These are phyloP conservation scores for Botrytis medusae DNA, from an alignment of 2,329 filamentous ascomycete species.

Conservation along the genomic window DNA sequence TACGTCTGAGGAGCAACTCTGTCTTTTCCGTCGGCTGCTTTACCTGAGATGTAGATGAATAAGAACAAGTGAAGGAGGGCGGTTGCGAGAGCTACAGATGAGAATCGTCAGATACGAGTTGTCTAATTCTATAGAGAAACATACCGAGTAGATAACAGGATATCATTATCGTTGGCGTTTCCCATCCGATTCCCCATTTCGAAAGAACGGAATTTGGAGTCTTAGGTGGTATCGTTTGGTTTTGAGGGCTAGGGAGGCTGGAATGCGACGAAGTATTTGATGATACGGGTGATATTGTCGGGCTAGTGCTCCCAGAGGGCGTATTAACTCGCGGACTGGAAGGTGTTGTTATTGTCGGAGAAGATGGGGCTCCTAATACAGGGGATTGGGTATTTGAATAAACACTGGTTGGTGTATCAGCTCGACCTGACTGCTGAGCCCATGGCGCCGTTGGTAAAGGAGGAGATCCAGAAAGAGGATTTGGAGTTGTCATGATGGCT, in stretches of 20 bases:
- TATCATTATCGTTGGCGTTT: conserved; percentile 30
- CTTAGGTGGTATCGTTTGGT: background rate
- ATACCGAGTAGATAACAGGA: conserved; percentile 24
- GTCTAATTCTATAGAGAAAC: background rate
- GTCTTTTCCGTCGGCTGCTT: conserved; percentile 29
- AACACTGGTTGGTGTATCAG: background rate
- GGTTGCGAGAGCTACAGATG: conserved; percentile 28
- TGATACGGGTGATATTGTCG: conserved; percentile 5
- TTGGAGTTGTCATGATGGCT: background rate
- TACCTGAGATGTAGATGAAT: conserved; percentile 31
- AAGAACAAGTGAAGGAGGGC: conserved; percentile 26
- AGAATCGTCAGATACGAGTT: background rate
- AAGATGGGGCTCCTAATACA: background rate
- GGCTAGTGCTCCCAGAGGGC: conserved; percentile 1
- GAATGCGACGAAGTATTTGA: background rate
- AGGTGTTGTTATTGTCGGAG: background rate
- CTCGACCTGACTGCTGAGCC: conserved; percentile 1
- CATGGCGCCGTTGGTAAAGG: background rate
- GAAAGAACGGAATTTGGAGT: conserved; percentile 26
- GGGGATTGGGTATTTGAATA: background rate
- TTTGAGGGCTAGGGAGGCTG: background rate
- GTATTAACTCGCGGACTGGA: background rate
- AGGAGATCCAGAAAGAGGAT: background rate
- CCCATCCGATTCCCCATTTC: conserved; percentile 32
- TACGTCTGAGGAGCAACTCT: conserved; percentile 29